phyloP scores from a whole-genome alignment of 805 yeast species.

The Saccharomycopsis schoenii region DNA sequence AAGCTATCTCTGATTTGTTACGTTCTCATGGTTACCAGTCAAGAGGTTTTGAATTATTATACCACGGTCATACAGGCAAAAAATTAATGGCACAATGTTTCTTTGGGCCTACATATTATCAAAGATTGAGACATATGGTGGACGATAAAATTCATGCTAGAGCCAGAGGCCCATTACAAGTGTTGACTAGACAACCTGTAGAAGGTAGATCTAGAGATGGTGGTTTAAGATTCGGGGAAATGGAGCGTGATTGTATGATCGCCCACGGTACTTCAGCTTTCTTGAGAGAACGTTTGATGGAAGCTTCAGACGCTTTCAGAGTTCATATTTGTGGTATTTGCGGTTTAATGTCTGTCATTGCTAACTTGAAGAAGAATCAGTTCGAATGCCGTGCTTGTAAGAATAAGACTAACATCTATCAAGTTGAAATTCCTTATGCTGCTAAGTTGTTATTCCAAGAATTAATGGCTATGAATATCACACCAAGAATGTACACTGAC shows the following conservation, averaged over 20 bases:
- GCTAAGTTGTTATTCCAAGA: conserved; percentile 98
- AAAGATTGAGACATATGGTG: conserved; percentile 97
- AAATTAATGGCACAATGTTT: conserved; percentile 96
- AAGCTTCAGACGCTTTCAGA: conserved; percentile 97
- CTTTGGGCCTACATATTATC: conserved; percentile 99
- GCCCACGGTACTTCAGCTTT: conserved; percentile 99
- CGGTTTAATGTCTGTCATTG: conserved; percentile 96
- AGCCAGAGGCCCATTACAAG: conserved; percentile 98
- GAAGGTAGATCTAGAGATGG: conserved; percentile 99
- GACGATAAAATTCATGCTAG: conserved; percentile 98
- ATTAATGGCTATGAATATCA: conserved; percentile 98
- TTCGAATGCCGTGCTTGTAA: conserved; percentile 98
- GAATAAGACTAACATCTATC: conserved; percentile 96
- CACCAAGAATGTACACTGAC: conserved; percentile 95
- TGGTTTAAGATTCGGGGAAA: conserved; percentile 98
- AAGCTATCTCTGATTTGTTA: conserved; percentile 83
- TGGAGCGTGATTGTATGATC: conserved; percentile 99
- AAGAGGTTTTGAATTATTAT: conserved; percentile 97
- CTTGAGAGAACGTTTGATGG: conserved; percentile 96
- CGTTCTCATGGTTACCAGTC: conserved; percentile 96
- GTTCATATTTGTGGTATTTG: conserved; percentile 98
- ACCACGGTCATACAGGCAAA: conserved; percentile 97
- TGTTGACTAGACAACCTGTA: conserved; percentile 94
- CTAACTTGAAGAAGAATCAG: conserved; percentile 94
- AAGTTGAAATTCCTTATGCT: conserved; percentile 96